Percentiles rank a stretch among this genome's conserved stretches.
Evolutionary conservation across 2,329 filamentous ascomycete species (phyloP).

Genomic region (Pseudogymnoascus sp.): DNA sequence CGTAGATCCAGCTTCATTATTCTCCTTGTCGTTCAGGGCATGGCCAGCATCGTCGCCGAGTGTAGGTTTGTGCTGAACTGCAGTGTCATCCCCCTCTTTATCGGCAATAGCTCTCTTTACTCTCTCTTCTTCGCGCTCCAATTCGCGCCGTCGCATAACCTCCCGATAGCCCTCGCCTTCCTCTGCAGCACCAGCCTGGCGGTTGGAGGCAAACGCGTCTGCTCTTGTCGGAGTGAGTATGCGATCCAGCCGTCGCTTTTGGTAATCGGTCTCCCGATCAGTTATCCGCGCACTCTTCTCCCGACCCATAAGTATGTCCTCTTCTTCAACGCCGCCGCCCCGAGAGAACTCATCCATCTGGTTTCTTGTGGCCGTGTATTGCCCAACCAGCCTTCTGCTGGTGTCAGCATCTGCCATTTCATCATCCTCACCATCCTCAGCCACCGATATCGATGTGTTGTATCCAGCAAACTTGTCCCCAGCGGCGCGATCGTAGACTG

Average conservation of each 20-base stretch:
- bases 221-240: constrained; percentile 77
- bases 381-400: constrained; percentile 75
- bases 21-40: constrained; percentile 56
- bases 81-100: constrained; percentile 47
- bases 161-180: constrained; percentile 81
- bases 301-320: constrained; percentile 75
- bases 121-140: constrained; percentile 89
- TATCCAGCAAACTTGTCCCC: constrained; percentile 82
- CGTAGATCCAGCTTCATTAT: constrained; percentile 60
- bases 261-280: constrained; percentile 93
- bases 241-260: constrained; percentile 88
- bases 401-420: constrained; percentile 68
- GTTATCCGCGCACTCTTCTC: constrained; percentile 88
- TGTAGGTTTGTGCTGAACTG: constrained; percentile 62
- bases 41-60: constrained; percentile 51
- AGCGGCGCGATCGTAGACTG: constrained; percentile 74
- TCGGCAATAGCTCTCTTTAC: constrained; percentile 74
- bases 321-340: constrained; percentile 80
- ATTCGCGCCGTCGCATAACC: constrained; percentile 80
- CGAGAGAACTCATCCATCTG: constrained; percentile 92
- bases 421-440: constrained; percentile 70
- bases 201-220: constrained; percentile 75
- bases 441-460: constrained; percentile 76
- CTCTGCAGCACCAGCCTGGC: constrained; percentile 56
- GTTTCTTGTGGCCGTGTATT: constrained; percentile 87